Conservation (phyloP, 208 protist genomes). For the Leishmania martiniquensis region DNA sequence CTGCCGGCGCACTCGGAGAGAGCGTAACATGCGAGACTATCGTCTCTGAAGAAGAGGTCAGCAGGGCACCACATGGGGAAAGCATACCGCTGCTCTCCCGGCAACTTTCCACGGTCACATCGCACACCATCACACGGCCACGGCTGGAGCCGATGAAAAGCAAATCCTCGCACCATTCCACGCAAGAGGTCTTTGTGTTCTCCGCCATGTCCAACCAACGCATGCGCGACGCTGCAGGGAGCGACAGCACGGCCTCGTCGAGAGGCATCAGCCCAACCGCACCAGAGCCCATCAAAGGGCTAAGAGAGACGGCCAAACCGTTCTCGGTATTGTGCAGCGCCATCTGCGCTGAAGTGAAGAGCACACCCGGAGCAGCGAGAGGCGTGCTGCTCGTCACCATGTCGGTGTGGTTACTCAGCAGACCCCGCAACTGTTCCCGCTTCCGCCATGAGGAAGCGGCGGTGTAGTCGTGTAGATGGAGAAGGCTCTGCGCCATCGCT, state of each 20-base stretch:
- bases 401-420: constrained; percentile 78
- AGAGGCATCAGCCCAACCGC: constrained; percentile 70
- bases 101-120: constrained; percentile 31
- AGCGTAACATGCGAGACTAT: constrained; percentile 60
- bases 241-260: constrained; percentile 30
- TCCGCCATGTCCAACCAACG: constrained; percentile 69
- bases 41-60: constrained; percentile 29
- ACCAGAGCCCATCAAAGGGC: constrained; percentile 51
- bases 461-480: constrained; percentile 67
- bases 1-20: constrained; percentile 52
- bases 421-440: constrained; percentile 77
- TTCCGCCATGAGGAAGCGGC: constrained; percentile 69
- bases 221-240: constrained; percentile 54
- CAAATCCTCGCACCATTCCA: constrained; percentile 73
- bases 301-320: constrained; percentile 64
- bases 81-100: constrained; percentile 31
- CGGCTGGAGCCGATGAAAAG: constrained; percentile 72
- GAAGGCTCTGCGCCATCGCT: constrained; percentile 67
- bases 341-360: constrained; percentile 65
- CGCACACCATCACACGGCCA: constrained; percentile 67
- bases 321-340: constrained; percentile 66
- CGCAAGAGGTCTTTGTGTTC: constrained; percentile 35
- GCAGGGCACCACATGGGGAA: constrained; percentile 31
- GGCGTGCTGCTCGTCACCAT: constrained; percentile 47
- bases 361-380: constrained; percentile 46